Base-by-base conservation (phyloP, 2,329 filamentous ascomycete genomes). In the Drechslerella stenobrocha region DNA sequence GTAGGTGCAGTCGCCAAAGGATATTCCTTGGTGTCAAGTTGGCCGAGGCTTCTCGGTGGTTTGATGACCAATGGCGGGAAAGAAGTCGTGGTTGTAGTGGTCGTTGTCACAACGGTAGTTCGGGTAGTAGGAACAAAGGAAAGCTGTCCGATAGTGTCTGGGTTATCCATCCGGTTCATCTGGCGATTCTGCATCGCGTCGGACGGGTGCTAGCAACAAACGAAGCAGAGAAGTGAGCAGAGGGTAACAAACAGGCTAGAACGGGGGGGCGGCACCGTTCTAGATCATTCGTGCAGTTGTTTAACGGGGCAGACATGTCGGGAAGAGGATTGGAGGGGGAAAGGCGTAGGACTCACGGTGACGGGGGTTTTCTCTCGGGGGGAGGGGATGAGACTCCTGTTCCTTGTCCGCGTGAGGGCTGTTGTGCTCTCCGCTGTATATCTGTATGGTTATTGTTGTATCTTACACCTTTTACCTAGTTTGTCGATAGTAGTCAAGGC, bases 1-100 rank as follows among this genome's bases (percentile, higher is more conserved):
- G 91, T 95, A 0, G 89, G 87, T 50, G 88, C 86, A 70, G 83
- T 82, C 34, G 92, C 92, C 26, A 98, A 80, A 35, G 93, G 93
- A 76, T 95, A 98, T 73, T 93, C 85, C 76, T 95, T 95, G 11
- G 87, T 81, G 76, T 97, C 90, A 61, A 96, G 83, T 65, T 72
- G 71, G 47, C 70, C 67, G 11, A 74, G 55, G 56, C 72, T 72
- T 37, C 72, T 70, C 22, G 73, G 73, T 22, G 73, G 73, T 26
- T 70, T 71, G 63, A 74, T 73, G 40, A 72, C 44, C 20, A 74
- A 32, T n/a, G 70, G 71, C 20, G 73, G 73, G 53, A 74, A 74
- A 8, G 71, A 71, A 18, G 72, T 74, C 0, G 73, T 74, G 3
- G 73, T 74, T 2, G 73, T 74, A 1, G 73, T 74, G 3, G 73